Evolutionary conservation across 345 rosid species (phyloP), one percentile per base, ranked within the genome.

Genomic region (Linum usitatissimum): DNA sequence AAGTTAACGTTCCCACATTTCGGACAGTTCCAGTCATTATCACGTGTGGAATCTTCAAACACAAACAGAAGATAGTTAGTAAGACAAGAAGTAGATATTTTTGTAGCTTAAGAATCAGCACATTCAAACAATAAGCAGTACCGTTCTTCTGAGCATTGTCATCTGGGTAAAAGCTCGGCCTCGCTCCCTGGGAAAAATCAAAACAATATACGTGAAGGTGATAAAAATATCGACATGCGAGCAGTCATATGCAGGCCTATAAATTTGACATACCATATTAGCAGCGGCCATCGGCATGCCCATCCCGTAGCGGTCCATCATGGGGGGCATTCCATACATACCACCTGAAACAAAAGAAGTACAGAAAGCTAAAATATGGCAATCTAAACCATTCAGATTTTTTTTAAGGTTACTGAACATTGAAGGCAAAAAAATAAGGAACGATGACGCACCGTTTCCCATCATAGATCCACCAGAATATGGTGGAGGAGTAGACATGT

Each of bases 11-110:
- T 93, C 53, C 97, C 99, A 73, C 99, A 93, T 70, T 90, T 90
- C 2, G 97, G 97, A 73, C 99, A 93, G 39, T 90, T 79, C 97
- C 99, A 93, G 71, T 93, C 97, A 80, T 86, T 87, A 71, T 93
- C 99, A 23, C 95, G 87, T 17, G 90, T 62, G 20, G 83, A 77
- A 75, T 93, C 99, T 93, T 64, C 49, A 61, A 59, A 53, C 18
- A 38, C 36, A 60, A 49, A n/a, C 61, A 42, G 61, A 55, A 65
- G 19, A 68, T 53, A 42, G 42, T 70, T 59, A 39, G 60, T 28
- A 21, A 18, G 60, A 0, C 59, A 51, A 20, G 2, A 54, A 72
- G 21, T 19, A 30, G 3, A n/a, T 0, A 9, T 6, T 19, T 54
- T 19, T 54, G 39, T 31, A 3, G 10, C 42, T 5, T 51, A 13